Base-by-base conservation (phyloP, 306 rosid species). In the Pyrus betulifolia region DNA sequence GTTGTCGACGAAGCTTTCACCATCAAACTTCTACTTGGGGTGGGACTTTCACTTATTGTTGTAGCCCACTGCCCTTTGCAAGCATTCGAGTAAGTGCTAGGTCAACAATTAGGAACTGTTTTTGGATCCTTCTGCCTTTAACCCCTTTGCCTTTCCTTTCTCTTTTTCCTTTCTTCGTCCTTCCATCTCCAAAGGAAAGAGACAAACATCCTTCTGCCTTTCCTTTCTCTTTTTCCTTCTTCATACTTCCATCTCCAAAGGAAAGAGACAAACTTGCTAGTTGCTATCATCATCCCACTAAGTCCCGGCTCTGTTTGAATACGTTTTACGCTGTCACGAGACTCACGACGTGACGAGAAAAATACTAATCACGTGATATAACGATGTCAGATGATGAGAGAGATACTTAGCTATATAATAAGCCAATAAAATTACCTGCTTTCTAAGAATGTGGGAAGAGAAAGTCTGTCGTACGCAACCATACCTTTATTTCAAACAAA, bases 61-160 rank as follows among this genome's bases (percentile, higher is more conserved):
- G 84, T 71, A 76, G 70, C 82, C 59, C 77, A 80, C 72, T 80
- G 78, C 40, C 69, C 62, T 68, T 82, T 84, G 92, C 87, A 83
- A 76, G 86, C 83, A 86, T 80, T 78, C 21, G 60, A n/a, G 67
- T 28, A 27, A 74, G 80, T 27, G 65, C 74, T 11, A 76, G 69
- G 83, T 86, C 86, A 80, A 78, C 82, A 84, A 70, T 35, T 70
- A 8, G 71, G 62, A 74, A 75, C 78, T 75, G 71, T 67, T 71
- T 62, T 80, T 69, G 73, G 75, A 65, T 70, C 69, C 60, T 76
- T 72, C 12, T 83, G 77, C 27, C 46, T 46, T 33, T 31, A 35
- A 13, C 21, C 35, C 73, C 18, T 51, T 67, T 33, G 59, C 31
- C 22, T 6, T 76, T 72, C 8, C 60, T 1, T 21, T 17, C 19